Percentiles rank a stretch among this genome's conserved stretches.
phyloP scores from a whole-genome alignment of 1,139 yeast genomes.

The Casaregolazyma lundiana region DNA sequence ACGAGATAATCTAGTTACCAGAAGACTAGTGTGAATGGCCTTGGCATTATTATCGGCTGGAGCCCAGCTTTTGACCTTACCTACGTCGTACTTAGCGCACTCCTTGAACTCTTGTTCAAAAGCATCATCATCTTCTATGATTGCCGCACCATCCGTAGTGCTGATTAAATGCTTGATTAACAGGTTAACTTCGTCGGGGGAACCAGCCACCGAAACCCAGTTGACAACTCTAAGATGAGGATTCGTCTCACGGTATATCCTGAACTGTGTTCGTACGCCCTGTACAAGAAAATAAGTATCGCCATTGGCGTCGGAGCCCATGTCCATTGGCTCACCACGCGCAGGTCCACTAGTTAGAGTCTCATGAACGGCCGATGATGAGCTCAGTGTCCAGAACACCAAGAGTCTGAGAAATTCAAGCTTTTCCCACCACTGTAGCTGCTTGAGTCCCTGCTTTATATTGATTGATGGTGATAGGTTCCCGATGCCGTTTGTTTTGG shows the following conservation, averaged over 20 bases:
- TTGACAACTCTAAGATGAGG: slow-evolving; percentile 27
- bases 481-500: slow-evolving; percentile 26
- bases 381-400: slow-evolving; percentile 30
- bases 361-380: slow-evolving; percentile 22
- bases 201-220: slow-evolving; percentile 35
- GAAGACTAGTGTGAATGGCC: slow-evolving; percentile 1
- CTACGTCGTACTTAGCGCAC: neutral
- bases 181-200: slow-evolving; percentile 24
- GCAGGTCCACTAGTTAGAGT: slow-evolving; percentile 14
- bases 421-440: slow-evolving; percentile 31
- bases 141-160: neutral
- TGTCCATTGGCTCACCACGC: slow-evolving; percentile 13
- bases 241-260: slow-evolving; percentile 34
- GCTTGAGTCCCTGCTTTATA: slow-evolving; percentile 24
- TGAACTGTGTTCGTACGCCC: slow-evolving; percentile 28
- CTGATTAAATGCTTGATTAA: slow-evolving; percentile 16
- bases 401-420: slow-evolving; percentile 30
- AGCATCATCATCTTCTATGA: neutral
- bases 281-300: slow-evolving; percentile 28
- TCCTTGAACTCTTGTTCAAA: neutral
- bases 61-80: slow-evolving; percentile 2
- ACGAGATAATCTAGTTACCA: neutral
- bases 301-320: slow-evolving; percentile 28
- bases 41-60: slow-evolving; percentile 1
- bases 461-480: slow-evolving; percentile 13